phyloP scores from a whole-genome alignment of 108 stramenopile species.

The Fistulifera pelliculosa region DNA sequence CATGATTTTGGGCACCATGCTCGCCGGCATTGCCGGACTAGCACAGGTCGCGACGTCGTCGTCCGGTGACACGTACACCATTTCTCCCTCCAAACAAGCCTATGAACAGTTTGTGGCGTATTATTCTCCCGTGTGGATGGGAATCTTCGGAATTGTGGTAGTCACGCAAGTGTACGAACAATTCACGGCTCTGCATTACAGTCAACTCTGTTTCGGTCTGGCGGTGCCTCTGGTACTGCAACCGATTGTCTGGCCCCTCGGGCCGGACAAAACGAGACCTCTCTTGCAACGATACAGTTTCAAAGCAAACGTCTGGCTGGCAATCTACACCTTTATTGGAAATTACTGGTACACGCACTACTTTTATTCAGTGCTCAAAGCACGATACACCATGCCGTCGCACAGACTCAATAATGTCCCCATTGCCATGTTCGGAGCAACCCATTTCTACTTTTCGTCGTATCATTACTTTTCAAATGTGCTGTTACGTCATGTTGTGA shows the following conservation, averaged over 20 bases:
- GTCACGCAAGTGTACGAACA: constrained; percentile 72
- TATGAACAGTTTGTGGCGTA: constrained; percentile 61
- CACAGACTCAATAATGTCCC: constrained; percentile 96
- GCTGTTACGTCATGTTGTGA: constrained; percentile 71
- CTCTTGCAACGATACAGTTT: constrained; percentile 68
- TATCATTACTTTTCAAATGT: constrained; percentile 93
- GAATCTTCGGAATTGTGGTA: constrained; percentile 65
- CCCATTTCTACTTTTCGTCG: constrained; percentile 94
- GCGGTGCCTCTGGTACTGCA: constrained; percentile 78
- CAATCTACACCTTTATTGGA: constrained; percentile 92
- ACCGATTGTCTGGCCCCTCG: constrained; percentile 66
- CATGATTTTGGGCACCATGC: constrained; percentile 55
- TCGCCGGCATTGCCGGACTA: constrained; percentile 51
- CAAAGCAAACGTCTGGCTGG: constrained; percentile 89
- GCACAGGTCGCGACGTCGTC: constrained; percentile 4
- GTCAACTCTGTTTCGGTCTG: constrained; percentile 60
- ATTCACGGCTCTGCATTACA: constrained; percentile 69
- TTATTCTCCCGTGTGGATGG: constrained; percentile 85
- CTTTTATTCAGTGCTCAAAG: constrained; percentile 94
- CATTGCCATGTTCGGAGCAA: constrained; percentile 87
- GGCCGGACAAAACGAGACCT: constrained; percentile 62
- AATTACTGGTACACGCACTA: constrained; percentile 97
- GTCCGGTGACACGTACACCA: background rate
- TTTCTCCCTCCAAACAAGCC: constrained; percentile 68
- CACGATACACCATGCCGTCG: constrained; percentile 90